Evolutionary conservation across 768 basidiomycete genomes (phyloP), one percentile per base, ranked within the genome.

Genomic region (Termitomyces sp.): DNA sequence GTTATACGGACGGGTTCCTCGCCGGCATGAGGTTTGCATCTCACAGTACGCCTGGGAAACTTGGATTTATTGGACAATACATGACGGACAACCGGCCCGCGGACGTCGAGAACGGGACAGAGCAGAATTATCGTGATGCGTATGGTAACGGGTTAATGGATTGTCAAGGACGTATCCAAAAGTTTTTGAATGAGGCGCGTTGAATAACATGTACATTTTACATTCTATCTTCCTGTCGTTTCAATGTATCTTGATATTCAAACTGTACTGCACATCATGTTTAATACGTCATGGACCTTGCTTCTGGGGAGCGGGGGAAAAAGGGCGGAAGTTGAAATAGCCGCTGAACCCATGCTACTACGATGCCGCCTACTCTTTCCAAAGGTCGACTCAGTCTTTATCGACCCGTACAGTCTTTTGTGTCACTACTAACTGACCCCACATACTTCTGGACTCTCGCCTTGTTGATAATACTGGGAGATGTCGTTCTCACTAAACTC

Each of bases 401-500:
- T 9, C 48, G 28, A 8, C 49, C 64, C 48, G 45, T 71, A 32
- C 58, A 58, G 42, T 42, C 69, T 52, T 17, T 67, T 46, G 58
- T 60, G 22, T 53, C 65, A 28, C 68, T 87, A 12, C 71, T 88
- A 53, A 75, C 76, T 34, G 72, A 88, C 62, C 73, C 77, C 34
- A 66, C 63, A 22, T 83, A 85, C 64, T 94, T 90, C 71, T 87
- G 84, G 82, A 66, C 67, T 30, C 70, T 93, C 30, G 85, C 88
- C 9, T 61, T 70, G 17, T 69, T 92, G 9, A 77, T 89, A 21
- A 70, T 93, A 24, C 28, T 88, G 21, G 89, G 84, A 41, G 93
- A 98, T 81, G 81, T 81, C 8, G 51, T 85, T 41, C 79, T 97
- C 46, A 92, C 90, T 9, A 77, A 84, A 51, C 77, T 94, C 68